These are phyloP conservation scores for Parastagonospora nodorum DNA, from an alignment of 2,329 filamentous ascomycete species.

Conservation along the genomic window DNA sequence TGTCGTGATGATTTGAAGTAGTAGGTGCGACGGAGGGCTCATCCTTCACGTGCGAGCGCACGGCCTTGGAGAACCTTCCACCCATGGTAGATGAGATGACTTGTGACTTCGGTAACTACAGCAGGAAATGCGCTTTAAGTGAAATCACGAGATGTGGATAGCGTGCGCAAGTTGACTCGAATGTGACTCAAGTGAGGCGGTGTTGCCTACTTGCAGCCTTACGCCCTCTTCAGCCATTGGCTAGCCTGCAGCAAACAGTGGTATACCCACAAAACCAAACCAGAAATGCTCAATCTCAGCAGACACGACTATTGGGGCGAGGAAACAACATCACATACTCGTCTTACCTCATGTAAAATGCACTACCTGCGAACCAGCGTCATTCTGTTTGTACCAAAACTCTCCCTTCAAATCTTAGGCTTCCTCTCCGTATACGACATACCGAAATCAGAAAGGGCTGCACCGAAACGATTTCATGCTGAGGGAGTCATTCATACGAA, in stretches of 20 bases:
- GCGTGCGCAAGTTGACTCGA: constrained; percentile 21
- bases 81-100: constrained; percentile 25
- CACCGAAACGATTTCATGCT: too few species aligned
- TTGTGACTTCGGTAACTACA: not conserved
- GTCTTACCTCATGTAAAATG: too few species aligned
- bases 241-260: not conserved
- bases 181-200: constrained; percentile 29
- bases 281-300: not conserved
- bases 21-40: constrained; percentile 18
- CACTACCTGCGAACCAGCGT: too few species aligned
- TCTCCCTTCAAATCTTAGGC: too few species aligned
- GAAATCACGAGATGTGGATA: not conserved
- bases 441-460: too few species aligned
- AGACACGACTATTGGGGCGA: too few species aligned
- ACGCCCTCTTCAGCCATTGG: constrained; percentile 23
- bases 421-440: too few species aligned
- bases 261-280: constrained; percentile 4
- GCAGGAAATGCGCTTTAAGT: constrained; percentile 1
- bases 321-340: too few species aligned
- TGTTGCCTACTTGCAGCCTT: constrained; percentile 37
- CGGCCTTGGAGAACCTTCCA: constrained; percentile 31
- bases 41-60: constrained; percentile 22
- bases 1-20: constrained; percentile 10
- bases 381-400: too few species aligned
- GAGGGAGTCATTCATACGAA: too few species aligned